Conservation (phyloP, 75 land plant species). For the Pinus taeda region DNA sequence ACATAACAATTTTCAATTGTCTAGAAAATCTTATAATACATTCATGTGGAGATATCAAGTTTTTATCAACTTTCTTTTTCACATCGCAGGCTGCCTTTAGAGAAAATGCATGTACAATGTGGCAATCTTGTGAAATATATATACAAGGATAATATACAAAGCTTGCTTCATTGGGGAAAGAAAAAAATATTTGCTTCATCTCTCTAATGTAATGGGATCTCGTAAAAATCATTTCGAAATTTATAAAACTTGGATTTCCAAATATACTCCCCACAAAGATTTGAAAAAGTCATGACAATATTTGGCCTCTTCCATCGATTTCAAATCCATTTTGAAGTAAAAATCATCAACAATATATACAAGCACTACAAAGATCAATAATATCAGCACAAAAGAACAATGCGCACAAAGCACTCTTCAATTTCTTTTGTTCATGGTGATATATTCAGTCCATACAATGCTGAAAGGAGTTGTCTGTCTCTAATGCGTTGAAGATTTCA, state of each 20-base stretch:
- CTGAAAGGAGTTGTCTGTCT: neutral
- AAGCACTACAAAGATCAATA: neutral
- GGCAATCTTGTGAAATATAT: neutral
- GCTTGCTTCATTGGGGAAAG: neutral
- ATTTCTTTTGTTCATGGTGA: neutral
- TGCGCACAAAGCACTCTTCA: neutral
- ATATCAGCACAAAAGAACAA: neutral
- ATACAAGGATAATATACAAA: neutral
- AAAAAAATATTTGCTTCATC: neutral
- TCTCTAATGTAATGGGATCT: neutral
- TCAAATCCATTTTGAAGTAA: neutral
- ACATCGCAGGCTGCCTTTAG: constrained; percentile 4
- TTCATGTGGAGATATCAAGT: neutral
- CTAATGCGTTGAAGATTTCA: neutral
- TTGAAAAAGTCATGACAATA: neutral
- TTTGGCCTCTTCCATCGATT: neutral
- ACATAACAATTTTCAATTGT: too few relatives aligned
- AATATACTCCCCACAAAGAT: neutral
- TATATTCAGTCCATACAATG: constrained; percentile 7
- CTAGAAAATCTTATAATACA: too few relatives aligned
- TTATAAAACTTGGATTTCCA: neutral
- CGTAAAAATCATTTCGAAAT: neutral
- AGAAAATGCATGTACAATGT: neutral
- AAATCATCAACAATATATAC: constrained; percentile 3
- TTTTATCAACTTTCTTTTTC: constrained; percentile 4